A percentile compares a stretch with the other conserved stretches of the same genome.
Conservation (phyloP, 345 rosid genomes). For the Melastoma malabathricum region DNA sequence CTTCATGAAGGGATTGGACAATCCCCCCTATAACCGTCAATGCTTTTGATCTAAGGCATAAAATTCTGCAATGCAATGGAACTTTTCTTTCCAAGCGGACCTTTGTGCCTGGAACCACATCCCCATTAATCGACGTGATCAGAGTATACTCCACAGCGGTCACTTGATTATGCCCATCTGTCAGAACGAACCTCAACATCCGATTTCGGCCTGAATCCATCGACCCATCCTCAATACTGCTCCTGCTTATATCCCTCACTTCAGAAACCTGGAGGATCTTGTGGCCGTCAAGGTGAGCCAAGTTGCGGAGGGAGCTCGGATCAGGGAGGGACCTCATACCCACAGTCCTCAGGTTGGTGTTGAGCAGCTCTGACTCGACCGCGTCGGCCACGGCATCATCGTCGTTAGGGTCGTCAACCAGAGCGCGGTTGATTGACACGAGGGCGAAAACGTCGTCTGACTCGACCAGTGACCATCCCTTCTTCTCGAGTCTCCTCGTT, state of each 20-base stretch:
- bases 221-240: slow-evolving; percentile 40
- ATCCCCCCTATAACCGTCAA: too few relatives aligned
- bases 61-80: too few relatives aligned
- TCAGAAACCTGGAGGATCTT: slow-evolving; percentile 71
- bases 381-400: slow-evolving; percentile 29
- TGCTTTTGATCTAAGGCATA: too few relatives aligned
- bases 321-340: slow-evolving; percentile 62
- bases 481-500: too few relatives aligned
- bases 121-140: slow-evolving; percentile 34
- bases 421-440: slow-evolving; percentile 23
- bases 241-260: slow-evolving; percentile 57
- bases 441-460: slow-evolving; percentile 25
- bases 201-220: slow-evolving; percentile 40
- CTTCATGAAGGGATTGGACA: too few relatives aligned
- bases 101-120: slow-evolving; percentile 80
- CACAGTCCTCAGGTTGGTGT: slow-evolving; percentile 51
- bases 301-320: slow-evolving; percentile 25
- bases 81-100: too few relatives aligned
- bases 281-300: slow-evolving; percentile 54
- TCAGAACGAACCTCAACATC: slow-evolving; percentile 42
- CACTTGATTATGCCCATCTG: slow-evolving; percentile 66
- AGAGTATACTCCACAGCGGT: slow-evolving; percentile 62
- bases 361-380: slow-evolving; percentile 62
- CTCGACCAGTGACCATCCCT: slow-evolving; percentile 64
- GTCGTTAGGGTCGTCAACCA: slow-evolving; percentile 28